phyloP scores from a whole-genome alignment of 2,329 filamentous ascomycete species.

The Claviceps pazoutovae region DNA sequence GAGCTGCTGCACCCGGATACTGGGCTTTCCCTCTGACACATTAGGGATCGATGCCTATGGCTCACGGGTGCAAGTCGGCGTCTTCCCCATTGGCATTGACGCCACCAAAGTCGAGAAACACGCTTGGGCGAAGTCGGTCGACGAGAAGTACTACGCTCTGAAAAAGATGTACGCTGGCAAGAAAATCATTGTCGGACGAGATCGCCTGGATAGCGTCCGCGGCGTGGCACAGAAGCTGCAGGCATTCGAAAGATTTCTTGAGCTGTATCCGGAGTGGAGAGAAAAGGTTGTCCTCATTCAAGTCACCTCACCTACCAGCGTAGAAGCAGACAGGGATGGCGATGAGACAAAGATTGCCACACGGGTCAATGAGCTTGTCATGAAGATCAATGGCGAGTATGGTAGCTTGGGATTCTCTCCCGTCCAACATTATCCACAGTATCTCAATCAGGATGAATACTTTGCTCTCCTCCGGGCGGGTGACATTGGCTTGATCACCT shows the following conservation, averaged over 20 bases:
- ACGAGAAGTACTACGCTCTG: conserved; percentile 59
- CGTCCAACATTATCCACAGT: conserved; percentile 90
- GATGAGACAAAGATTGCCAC: conserved; percentile 69
- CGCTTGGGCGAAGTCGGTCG: conserved; percentile 57
- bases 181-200: conserved; percentile 88
- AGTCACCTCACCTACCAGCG: conserved; percentile 75
- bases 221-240: conserved; percentile 93
- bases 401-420: conserved; percentile 81
- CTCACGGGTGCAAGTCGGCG: conserved; percentile 75
- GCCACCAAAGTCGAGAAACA: conserved; percentile 61
- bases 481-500: conserved; percentile 88
- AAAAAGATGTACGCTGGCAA: conserved; percentile 71
- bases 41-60: conserved; percentile 82
- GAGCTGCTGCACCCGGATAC: conserved; percentile 80
- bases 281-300: conserved; percentile 89
- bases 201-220: conserved; percentile 82
- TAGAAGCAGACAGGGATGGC: conserved; percentile 66
- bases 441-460: conserved; percentile 80
- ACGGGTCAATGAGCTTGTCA: conserved; percentile 80
- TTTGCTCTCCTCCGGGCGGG: conserved; percentile 83
- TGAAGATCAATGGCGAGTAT: conserved; percentile 81
- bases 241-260: conserved; percentile 84
- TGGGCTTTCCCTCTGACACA: conserved; percentile 78
- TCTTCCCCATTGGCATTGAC: conserved; percentile 91
- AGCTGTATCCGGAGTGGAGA: conserved; percentile 80